Evolutionary conservation across 805 yeast species (phyloP).

Genomic region (Candida tammaniensis): DNA sequence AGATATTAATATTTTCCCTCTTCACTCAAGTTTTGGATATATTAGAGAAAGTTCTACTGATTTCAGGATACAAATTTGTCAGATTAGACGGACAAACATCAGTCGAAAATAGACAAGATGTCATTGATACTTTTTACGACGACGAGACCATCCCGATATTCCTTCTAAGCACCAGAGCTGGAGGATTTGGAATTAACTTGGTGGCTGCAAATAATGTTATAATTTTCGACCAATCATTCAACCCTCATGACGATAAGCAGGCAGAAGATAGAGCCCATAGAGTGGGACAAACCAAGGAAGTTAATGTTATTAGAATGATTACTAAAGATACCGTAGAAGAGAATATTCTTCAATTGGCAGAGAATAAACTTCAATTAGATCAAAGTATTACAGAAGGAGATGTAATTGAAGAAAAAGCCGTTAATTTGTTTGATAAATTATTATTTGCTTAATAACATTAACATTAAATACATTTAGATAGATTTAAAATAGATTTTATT

Average conservation of each 20-base stretch:
- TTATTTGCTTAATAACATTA: slow-evolving; percentile 35
- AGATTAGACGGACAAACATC: slow-evolving; percentile 92
- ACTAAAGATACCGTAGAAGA: slow-evolving; percentile 81
- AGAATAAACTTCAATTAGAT: slow-evolving; percentile 87
- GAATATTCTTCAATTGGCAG: slow-evolving; percentile 80
- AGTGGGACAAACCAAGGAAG: slow-evolving; percentile 90
- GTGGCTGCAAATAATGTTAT: slow-evolving; percentile 93
- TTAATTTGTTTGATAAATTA: slow-evolving; percentile 49
- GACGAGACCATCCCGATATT: slow-evolving; percentile 82
- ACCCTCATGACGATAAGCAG: slow-evolving; percentile 97
- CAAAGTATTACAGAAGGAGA: slow-evolving; percentile 50
- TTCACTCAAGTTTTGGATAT: slow-evolving; percentile 92
- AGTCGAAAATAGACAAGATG: slow-evolving; percentile 88
- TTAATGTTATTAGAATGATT: slow-evolving; percentile 72
- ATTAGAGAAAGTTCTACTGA: slow-evolving; percentile 69
- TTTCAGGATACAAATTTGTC: slow-evolving; percentile 64
- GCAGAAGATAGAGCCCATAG: slow-evolving; percentile 99
- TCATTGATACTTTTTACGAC: slow-evolving; percentile 85
- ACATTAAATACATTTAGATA: no score
- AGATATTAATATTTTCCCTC: slow-evolving; percentile 81
- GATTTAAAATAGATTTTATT: no score
- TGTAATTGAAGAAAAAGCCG: slow-evolving; percentile 50
- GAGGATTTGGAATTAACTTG: slow-evolving; percentile 97
- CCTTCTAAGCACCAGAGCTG: slow-evolving; percentile 90
- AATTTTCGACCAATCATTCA: slow-evolving; percentile 90